A percentile compares a stretch with the other conserved stretches of the same genome.
These are phyloP conservation scores for Balakata baccata DNA, from an alignment of 345 rosid genomes.

Conservation along the genomic window DNA sequence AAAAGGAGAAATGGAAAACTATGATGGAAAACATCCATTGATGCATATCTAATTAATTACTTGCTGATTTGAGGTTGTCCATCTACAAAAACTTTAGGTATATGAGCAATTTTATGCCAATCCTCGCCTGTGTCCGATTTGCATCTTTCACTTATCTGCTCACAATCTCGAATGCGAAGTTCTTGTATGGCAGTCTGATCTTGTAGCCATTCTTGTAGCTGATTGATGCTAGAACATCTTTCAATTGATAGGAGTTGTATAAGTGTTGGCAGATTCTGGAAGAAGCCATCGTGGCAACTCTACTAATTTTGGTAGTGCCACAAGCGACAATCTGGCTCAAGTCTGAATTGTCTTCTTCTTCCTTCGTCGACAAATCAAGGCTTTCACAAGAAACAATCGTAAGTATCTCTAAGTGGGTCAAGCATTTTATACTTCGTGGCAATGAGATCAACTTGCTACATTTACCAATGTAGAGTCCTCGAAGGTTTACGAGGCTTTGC, in stretches of 20 bases:
- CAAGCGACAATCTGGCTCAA: constrained; percentile 2
- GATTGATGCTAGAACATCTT: constrained; percentile 16
- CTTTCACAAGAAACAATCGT: not conserved
- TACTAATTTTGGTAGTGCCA: constrained; percentile 13
- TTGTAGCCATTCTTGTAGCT: constrained; percentile 1
- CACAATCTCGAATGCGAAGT: too few species aligned
- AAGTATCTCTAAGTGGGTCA: not conserved
- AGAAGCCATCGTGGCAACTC: constrained; percentile 32
- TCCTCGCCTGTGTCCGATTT: too few species aligned
- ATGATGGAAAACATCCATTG: too few species aligned
- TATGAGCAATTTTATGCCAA: too few species aligned
- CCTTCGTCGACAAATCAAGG: constrained; percentile 1
- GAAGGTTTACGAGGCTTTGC: constrained; percentile 15
- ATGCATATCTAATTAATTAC: too few species aligned
- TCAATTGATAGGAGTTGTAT: not conserved
- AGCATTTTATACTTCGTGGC: not conserved
- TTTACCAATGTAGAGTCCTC: not conserved
- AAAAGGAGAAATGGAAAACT: too few species aligned
- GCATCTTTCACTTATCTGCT: too few species aligned
- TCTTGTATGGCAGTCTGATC: too few species aligned
- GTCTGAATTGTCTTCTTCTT: not conserved
- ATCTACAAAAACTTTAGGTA: too few species aligned
- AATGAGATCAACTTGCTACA: constrained; percentile 5
- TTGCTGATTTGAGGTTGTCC: too few species aligned
- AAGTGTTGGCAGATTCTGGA: constrained; percentile 12